Evolutionary conservation across 495 filamentous ascomycete genomes (phyloP), one percentile per base, ranked within the genome.

Genomic region (Pyrenopolyporus hunteri): DNA sequence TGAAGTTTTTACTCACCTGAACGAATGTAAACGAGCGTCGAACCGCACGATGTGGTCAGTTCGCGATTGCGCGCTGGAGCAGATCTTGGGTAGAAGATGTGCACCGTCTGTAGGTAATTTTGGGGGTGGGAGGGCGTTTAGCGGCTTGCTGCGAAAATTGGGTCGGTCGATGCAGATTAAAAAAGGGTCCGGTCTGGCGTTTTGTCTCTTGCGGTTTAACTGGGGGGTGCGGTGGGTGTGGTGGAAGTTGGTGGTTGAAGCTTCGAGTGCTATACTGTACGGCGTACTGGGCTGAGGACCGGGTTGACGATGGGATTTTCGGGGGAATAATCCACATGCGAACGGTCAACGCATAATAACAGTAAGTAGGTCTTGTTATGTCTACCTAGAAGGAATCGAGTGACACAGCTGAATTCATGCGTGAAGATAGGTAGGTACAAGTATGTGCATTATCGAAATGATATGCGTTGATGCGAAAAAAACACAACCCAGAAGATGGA

Each of bases 81-180:
- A 65, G 56, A 65, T 65, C 62, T 65, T 56, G 40, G 56, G 14
- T 49, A 19, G 52, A 57, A 61, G 51, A 66, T 35, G 57, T 63
- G 59, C 53, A n/a, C n/a, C n/a, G n/a, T 29, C 26, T 9, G 60
- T 20, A 54, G 16, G 42, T 45, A 47, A 20, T 54, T 6, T 61
- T 45, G 28, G 29, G 22, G 47, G 49, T 31, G 28, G 54, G 47
- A 52, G 39, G 36, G 49, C 37, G 55, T 59, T 53, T 53, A 61
- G 54, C 39, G 47, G 45, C n/a, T n/a, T n/a, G n/a, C 22, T 64
- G 57, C 53, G 37, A 47, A 57, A 64, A 53, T 40, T 20, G 42
- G 42, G 35, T 58, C 42, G 56, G 39, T 23, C 44, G 56, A 65
- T 57, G 50, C 33, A 65, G 57, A 57, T 57, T 57, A 48, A 55